Conservation (phyloP, 805 yeast genomes). For the Candida chilensis region DNA sequence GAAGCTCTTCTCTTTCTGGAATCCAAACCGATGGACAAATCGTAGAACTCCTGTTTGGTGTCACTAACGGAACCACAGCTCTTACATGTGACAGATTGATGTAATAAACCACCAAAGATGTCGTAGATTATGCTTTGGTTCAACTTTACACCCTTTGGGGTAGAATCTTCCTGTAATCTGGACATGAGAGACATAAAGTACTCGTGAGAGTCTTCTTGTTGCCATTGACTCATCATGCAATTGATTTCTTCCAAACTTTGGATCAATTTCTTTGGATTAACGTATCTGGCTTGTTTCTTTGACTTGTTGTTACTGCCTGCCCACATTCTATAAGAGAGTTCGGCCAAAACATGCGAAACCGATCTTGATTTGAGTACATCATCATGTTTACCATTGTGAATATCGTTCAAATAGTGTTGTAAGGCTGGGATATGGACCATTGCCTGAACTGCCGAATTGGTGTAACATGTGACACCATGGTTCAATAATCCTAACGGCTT, state of each 20-base stretch:
- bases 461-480: slow-evolving; percentile 94
- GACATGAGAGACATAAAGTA: slow-evolving; percentile 89
- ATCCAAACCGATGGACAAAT: slow-evolving; percentile 73
- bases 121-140: slow-evolving; percentile 80
- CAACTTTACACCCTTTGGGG: slow-evolving; percentile 83
- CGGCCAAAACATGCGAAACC: slow-evolving; percentile 60
- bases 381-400: slow-evolving; percentile 43
- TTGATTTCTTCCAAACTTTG: slow-evolving; percentile 72
- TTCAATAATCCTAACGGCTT: slow-evolving; percentile 68
- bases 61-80: slow-evolving; percentile 75
- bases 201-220: slow-evolving; percentile 97
- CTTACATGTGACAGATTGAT: slow-evolving; percentile 79
- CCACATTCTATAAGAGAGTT: slow-evolving; percentile 65
- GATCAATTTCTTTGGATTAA: slow-evolving; percentile 72
- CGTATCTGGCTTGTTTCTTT: slow-evolving; percentile 27
- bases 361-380: slow-evolving; percentile 40
- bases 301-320: slow-evolving; percentile 30
- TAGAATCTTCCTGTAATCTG: slow-evolving; percentile 83
- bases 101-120: slow-evolving; percentile 85
- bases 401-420: slow-evolving; percentile 70
- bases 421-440: slow-evolving; percentile 87
- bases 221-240: slow-evolving; percentile 96
- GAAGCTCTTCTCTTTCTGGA: slow-evolving; percentile 31
- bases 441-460: slow-evolving; percentile 91
- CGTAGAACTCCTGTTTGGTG: slow-evolving; percentile 91